Base-by-base conservation (phyloP, 176 grass and related monocot species). In the Phyllostachys edulis region DNA sequence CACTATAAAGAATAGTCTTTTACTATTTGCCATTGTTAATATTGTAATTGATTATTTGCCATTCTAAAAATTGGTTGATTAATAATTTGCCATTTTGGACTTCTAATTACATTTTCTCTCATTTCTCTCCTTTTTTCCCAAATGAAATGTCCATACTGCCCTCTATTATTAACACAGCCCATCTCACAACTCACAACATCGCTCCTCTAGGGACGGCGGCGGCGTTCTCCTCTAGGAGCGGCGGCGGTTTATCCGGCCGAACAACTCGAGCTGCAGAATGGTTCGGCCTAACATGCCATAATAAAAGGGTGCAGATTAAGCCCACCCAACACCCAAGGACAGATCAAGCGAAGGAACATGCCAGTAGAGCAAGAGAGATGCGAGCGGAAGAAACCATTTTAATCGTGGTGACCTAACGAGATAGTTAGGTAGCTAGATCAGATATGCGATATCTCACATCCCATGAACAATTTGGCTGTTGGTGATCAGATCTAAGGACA, bases 331-430 rank as follows among this genome's bases (percentile, higher is more conserved):
- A 61, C 52, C 40, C 5, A 7, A 21, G 54, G 38, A 47, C 2
- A 49, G 44, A 49, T 72, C 69, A 49, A 16, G 36, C 4, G 52
- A 24, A 41, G 10, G 5, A 2, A 29, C 63, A 16, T 34, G 59
- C 17, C 12, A 38, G 10, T 23, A 14, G 45, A 55, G 69, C 20
- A 7, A 16, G 17, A 16, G 29, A 75, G 59, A 50, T 37, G 70
- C 65, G 13, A 71, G 41, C 6, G 57, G 64, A 51, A 64, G 32
- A 56, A 57, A 57, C n/a, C 21, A 20, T 50, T 39, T 63, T 37
- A 36, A 83, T 82, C 55, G 10, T 57, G 55, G 24, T 18, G 55
- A 21, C 69, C 80, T 49, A 73, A 73, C 80, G 24, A 50, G 55
- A 13, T 18, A 14, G 66, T n/a, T 7, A 42, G 36, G 42, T 21